phyloP scores from a whole-genome alignment of 306 rosid species.

The Castanopsis chinensis region DNA sequence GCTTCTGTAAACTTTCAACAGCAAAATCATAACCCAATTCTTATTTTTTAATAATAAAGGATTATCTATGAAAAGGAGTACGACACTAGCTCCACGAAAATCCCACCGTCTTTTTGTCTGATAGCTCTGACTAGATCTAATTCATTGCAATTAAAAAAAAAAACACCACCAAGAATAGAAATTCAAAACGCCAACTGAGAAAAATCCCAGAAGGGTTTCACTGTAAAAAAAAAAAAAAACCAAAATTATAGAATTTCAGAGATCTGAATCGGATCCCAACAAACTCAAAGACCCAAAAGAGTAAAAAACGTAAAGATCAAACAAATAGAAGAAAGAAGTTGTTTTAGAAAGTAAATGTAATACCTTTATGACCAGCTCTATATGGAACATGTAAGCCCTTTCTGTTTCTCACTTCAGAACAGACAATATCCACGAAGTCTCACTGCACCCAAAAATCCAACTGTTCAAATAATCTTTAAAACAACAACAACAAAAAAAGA shows the following conservation, averaged over 20 bases:
- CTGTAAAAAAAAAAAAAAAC: constrained; percentile 31
- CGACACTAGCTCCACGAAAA: constrained; percentile 26
- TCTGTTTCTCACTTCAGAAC: constrained; percentile 25
- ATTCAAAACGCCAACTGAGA: constrained; percentile 23
- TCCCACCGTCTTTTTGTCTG: constrained; percentile 59
- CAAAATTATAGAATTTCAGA: constrained; percentile 35
- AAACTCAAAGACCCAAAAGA: constrained; percentile 8
- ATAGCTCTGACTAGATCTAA: constrained; percentile 61
- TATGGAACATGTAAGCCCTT: neutral
- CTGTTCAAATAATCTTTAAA: neutral
- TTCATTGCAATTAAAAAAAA: constrained; percentile 5
- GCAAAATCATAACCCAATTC: constrained; percentile 38
- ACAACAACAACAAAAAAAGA: neutral
- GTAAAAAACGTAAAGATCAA: neutral
- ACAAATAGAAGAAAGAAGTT: neutral
- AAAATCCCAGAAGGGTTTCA: constrained; percentile 35
- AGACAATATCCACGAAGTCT: constrained; percentile 17
- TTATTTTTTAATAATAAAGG: constrained; percentile 19
- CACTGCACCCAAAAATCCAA: constrained; percentile 21
- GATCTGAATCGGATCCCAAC: constrained; percentile 67
- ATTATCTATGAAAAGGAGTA: constrained; percentile 4
- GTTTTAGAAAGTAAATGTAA: neutral
- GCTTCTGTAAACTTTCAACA: constrained; percentile 31
- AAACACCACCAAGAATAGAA: constrained; percentile 17
- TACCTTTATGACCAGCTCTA: constrained; percentile 26